Base-by-base conservation (phyloP, 1,284 basidiomycete genomes). In the Marasmius tenuissimus region DNA sequence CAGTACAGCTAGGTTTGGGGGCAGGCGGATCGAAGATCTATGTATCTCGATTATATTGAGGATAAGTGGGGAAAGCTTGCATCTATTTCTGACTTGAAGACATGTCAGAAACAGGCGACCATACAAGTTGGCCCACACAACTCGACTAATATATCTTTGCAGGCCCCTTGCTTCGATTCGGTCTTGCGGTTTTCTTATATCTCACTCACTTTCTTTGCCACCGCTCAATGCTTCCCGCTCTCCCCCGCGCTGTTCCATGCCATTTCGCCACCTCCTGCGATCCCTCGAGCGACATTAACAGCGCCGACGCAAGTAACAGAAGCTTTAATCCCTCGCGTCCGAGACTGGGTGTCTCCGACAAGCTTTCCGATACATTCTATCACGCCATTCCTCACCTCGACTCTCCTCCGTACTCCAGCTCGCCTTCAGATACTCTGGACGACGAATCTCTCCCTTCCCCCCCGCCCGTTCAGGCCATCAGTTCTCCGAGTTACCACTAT, bases 341-440 rank as follows among this genome's bases (percentile, higher is more conserved):
- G 3, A 58, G 56, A 59, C 52, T 58, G 37, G 52, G 38, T 45
- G 20, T 42, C 12, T 22, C 27, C 34, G 49, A 57, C 56, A 48
- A 58, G 37, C 42, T 50, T 45, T 58, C 55, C 52, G 50, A 50
- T 47, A 60, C 57, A 18, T 60, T 59, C 58, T 61, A 58, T 34
- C 45, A 49, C 6, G 58, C 60, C 45, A 65, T 61, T 35, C 20
- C 51, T 9, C 60, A 64, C 57, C 63, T 71, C 40, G 69, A 69
- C 27, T 73, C 71, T 50, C 71, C 74, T 38, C 59, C 66, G 34
- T 67, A 71, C 27, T 70, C 75, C 42, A 69, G 69, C 62, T 75
- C 74, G 8, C 70, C 74, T 20, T 62, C 68, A 37, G 68, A 68
- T 64, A 72, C 70, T 22, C 64, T 73, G 67, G 75, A 76, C 69